phyloP scores from a whole-genome alignment of 2,329 filamentous ascomycete genomes.

The Juglanconis sp. region DNA sequence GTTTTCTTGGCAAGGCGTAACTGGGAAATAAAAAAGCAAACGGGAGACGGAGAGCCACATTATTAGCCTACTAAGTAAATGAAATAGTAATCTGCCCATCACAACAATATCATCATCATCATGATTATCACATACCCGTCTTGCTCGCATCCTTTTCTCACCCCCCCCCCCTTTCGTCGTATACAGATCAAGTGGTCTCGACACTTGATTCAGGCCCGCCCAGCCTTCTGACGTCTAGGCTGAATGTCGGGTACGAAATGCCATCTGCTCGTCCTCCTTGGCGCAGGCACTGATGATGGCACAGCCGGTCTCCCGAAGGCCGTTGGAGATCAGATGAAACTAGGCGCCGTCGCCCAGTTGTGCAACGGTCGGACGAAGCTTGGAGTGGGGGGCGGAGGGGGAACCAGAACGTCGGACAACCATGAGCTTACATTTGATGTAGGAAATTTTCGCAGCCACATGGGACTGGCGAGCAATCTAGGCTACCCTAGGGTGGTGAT shows the following conservation, averaged over 20 bases:
- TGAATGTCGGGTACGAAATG: too few species aligned
- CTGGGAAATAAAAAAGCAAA: background rate
- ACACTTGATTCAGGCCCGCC: too few species aligned
- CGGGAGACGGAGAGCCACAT: background rate
- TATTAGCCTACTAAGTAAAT: conserved; percentile 8
- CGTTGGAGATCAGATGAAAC: background rate
- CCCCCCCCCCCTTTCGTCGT: background rate
- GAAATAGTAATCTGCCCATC: conserved; percentile 14
- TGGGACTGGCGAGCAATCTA: too few species aligned
- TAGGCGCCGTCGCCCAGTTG: background rate
- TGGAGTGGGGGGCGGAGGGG: background rate
- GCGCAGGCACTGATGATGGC: too few species aligned
- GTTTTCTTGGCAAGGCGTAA: background rate
- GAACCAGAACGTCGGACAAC: too few species aligned
- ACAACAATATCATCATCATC: background rate
- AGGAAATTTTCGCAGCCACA: too few species aligned
- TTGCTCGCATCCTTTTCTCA: background rate
- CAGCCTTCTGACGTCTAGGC: too few species aligned
- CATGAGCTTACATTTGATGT: too few species aligned
- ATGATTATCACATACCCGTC: too few species aligned
- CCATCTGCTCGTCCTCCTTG: background rate
- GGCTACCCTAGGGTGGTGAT: too few species aligned
- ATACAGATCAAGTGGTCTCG: too few species aligned
- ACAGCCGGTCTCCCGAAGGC: background rate
- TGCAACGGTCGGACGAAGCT: background rate